Evolutionary conservation across 202 grass and related monocot genomes (phyloP), one percentile per base, ranked within the genome.

Genomic region (Dendrocalamus latiflorus): DNA sequence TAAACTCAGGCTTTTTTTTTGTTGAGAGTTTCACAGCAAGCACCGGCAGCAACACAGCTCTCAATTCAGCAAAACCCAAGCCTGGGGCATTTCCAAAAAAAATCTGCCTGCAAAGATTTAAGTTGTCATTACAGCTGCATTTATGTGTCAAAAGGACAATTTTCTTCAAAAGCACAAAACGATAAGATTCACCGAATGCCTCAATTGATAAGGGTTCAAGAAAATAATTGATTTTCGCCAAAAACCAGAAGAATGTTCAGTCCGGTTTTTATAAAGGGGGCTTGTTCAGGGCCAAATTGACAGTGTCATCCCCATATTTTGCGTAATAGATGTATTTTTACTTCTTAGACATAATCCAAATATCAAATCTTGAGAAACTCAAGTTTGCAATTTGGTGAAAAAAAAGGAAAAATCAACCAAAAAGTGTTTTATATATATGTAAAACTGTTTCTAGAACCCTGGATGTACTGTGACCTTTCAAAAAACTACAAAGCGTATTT

Each of bases 31-130:
- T 80, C 36, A 62, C 75, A 69, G 25, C 49, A 70, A 68, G 61
- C 50, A 50, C 47, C 8, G 6, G 15, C 43, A 74, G 55, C 55
- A 83, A 24, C 63, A 14, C 43, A 33, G 34, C 47, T 48, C 24
- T 34, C 67, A 44, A 48, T 50, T 59, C 63, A 53, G 62, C 56
- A 61, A 60, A 86, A 33, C n/a, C 42, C 33, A 83, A 68, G 49
- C 67, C 76, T 71, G 69, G 44, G 60, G 24, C 18, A 45, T 61
- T 41, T 82, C 41, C 74, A 61, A 26, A 73, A 0, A 33, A 48
- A 55, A 39, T 16, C 24, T 41, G 54, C 66, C 83, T 90, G 74
- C 25, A 18, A 71, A 48, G n/a, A 49, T 34, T 39, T 20, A 49
- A 64, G 26, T 3, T 49, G 9, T 57, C 45, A 75, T 67, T 63